Base-by-base conservation (phyloP, 1,284 basidiomycete species). In the Prillingera fragicola region DNA sequence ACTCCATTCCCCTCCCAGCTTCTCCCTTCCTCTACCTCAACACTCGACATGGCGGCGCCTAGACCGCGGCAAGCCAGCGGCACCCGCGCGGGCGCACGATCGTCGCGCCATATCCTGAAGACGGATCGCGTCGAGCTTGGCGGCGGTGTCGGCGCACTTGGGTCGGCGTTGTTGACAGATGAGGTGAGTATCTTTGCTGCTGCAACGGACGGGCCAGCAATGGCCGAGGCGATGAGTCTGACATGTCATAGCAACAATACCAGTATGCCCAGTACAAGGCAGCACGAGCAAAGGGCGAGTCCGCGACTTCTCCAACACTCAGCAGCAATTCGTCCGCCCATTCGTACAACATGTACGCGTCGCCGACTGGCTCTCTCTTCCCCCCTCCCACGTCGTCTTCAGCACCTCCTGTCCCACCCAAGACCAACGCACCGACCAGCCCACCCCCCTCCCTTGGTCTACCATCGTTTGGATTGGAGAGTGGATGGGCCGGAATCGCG, bases 81-180 rank as follows among this genome's bases (percentile, higher is more conserved):
- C 33, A 23, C 25, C 28, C 26, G 18, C 22, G 22, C 36, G 22
- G 37, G 43, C 22, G 41, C 45, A 26, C 50, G 50, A 27, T 48
- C 50, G 18, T 52, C 50, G 14, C 46, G 50, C 12, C 46, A 41
- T 24, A 48, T 52, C 22, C 40, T 48, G 13, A 57, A 53, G 33
- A 47, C 49, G 12, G 43, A 50, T 5, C 50, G 56, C 3, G 57
- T 65, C 19, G 38, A 60, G 15, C 53, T 63, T 6, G 64, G 64
- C 17, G 64, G 64, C n/a, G 64, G 64, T 17, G 57, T 54, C 9
- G 63, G 63, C 17, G 50, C 53, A 4, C 42, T 65, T 19, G 63
- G 60, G 15, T 40, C 48, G 10, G 37, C 28, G 13, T 21, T n/a
- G 32, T 13, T 38, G 15, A 41, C 15, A 17, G 41, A 50, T 32